Evolutionary conservation across 305 asterid species (phyloP).

Genomic region (Nicotiana rustica): DNA sequence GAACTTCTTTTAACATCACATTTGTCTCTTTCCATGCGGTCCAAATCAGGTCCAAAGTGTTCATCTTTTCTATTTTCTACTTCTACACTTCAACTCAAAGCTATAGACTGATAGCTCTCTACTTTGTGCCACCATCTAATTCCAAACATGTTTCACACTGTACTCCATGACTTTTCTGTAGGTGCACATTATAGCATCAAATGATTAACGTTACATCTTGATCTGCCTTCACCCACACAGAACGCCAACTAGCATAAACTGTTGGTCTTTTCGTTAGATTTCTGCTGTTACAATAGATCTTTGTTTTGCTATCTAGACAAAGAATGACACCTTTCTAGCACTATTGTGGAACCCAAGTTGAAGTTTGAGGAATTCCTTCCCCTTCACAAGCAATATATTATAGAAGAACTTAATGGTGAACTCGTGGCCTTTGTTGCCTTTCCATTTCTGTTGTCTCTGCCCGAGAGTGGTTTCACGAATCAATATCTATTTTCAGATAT

Average conservation of each 20-base stretch:
- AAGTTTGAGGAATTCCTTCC: not conserved
- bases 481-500: not conserved
- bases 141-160: not conserved
- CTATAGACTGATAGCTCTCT: not conserved
- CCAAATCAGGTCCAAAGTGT: not conserved
- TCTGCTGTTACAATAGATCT: not conserved
- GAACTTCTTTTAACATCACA: not conserved
- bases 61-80: not conserved
- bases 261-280: not conserved
- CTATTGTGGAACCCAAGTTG: not conserved
- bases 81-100: not conserved
- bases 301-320: not conserved
- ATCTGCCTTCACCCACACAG: not conserved
- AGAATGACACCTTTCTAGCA: slow-evolving; percentile 4
- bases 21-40: not conserved
- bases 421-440: not conserved
- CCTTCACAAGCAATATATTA: not conserved
- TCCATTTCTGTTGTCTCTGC: not conserved
- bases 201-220: not conserved
- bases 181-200: not conserved
- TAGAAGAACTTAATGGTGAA: not conserved
- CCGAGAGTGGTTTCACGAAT: not conserved
- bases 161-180: not conserved
- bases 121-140: not conserved
- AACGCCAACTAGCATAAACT: not conserved